A percentile compares a stretch with the other conserved stretches of the same genome.
Evolutionary conservation across 208 protist species (phyloP).

Genomic region (Angomonas desouzai): DNA sequence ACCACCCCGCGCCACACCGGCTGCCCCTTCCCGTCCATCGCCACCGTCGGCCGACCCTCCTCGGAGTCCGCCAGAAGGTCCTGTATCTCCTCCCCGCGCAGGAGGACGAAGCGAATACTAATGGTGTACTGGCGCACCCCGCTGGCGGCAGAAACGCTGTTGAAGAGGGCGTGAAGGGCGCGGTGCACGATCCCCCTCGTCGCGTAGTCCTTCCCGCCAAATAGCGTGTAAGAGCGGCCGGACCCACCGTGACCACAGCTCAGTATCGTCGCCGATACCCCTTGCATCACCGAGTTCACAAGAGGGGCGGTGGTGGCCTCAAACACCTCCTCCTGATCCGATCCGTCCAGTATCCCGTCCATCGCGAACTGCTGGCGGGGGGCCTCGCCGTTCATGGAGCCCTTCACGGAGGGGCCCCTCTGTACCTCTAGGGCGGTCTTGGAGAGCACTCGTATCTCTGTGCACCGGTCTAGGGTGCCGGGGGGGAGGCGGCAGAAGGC

Average conservation of each 20-base stretch:
- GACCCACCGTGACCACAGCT: slow-evolving; percentile 70
- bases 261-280: slow-evolving; percentile 62
- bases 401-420: background rate
- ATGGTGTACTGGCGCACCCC: slow-evolving; percentile 47
- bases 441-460: background rate
- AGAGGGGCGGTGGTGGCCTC: slow-evolving; percentile 20
- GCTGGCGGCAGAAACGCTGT: slow-evolving; percentile 22
- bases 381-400: background rate
- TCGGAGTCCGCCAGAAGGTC: slow-evolving; percentile 60
- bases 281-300: slow-evolving; percentile 26
- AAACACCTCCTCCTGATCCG: slow-evolving; percentile 54
- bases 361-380: slow-evolving; percentile 47
- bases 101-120: slow-evolving; percentile 54
- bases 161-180: slow-evolving; percentile 64
- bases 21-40: slow-evolving; percentile 26
- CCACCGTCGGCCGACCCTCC: slow-evolving; percentile 22
- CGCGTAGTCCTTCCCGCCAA: slow-evolving; percentile 30
- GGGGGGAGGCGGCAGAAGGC: slow-evolving; percentile 9
- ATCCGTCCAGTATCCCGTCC: slow-evolving; percentile 62
- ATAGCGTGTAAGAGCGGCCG: slow-evolving; percentile 81
- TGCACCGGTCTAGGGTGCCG: background rate
- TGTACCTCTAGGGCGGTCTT: background rate
- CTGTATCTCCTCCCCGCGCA: slow-evolving; percentile 69
- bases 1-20: slow-evolving; percentile 34
- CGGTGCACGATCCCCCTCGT: slow-evolving; percentile 62